Evolutionary conservation across 2,329 filamentous ascomycete genomes (phyloP).

Genomic region (Penicillium freii): DNA sequence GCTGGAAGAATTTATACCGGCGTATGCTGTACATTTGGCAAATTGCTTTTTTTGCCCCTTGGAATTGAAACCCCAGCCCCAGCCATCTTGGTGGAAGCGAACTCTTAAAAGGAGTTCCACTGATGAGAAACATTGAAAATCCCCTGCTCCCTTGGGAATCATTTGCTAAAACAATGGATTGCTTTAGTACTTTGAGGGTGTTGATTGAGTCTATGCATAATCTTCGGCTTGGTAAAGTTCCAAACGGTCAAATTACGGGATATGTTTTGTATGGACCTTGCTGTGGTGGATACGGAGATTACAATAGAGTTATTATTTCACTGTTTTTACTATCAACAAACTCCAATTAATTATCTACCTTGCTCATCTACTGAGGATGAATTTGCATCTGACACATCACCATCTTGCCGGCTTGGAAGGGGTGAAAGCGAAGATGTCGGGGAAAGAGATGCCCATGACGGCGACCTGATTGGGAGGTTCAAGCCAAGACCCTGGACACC

Average conservation of each 20-base stretch:
- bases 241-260: background rate
- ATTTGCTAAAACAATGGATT: background rate
- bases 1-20: background rate
- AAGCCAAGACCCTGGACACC: conserved; percentile 38
- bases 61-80: background rate
- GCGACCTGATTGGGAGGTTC: conserved; percentile 30
- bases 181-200: background rate
- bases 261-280: background rate
- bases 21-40: background rate
- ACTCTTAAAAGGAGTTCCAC: background rate
- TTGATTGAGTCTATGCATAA: background rate
- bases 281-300: background rate
- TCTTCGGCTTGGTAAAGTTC: background rate
- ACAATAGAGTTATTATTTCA: background rate
- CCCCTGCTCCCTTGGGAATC: background rate
- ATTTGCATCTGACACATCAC: conserved; percentile 18
- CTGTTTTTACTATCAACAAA: background rate
- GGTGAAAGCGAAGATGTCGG: conserved; percentile 29
- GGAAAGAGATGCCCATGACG: conserved; percentile 36
- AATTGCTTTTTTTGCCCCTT: background rate
- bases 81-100: background rate
- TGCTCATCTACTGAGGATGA: conserved; percentile 13
- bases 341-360: conserved; percentile 8
- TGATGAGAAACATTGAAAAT: background rate
- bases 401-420: conserved; percentile 12